These are phyloP conservation scores for Xylariaceae sp. DNA, from an alignment of 2,329 filamentous ascomycete species.

Conservation along the genomic window DNA sequence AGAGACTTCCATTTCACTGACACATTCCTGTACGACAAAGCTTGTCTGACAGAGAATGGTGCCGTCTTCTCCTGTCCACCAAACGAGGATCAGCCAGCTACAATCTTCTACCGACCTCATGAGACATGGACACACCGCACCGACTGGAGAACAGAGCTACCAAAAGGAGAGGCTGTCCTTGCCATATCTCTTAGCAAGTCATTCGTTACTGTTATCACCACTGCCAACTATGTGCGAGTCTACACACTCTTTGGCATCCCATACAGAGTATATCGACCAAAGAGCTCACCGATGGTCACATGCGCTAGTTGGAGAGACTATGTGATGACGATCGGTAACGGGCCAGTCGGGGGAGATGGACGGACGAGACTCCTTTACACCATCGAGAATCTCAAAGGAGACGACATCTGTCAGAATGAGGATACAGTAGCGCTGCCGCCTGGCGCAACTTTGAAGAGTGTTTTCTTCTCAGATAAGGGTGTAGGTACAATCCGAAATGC, in stretches of 20 bases:
- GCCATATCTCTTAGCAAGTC: constrained; percentile 89
- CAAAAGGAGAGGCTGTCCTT: constrained; percentile 77
- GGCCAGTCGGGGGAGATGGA: constrained; percentile 75
- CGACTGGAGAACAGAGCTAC: constrained; percentile 88
- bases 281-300: constrained; percentile 83
- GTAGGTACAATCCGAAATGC: constrained; percentile 46
- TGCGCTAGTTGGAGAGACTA: constrained; percentile 95
- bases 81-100: constrained; percentile 61
- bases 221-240: constrained; percentile 81
- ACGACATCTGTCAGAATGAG: constrained; percentile 91
- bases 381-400: constrained; percentile 89
- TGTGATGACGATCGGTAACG: constrained; percentile 93
- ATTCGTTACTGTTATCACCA: constrained; percentile 86
- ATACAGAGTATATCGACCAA: constrained; percentile 83
- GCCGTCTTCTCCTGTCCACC: constrained; percentile 80
- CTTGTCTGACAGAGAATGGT: constrained; percentile 82
- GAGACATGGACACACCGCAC: constrained; percentile 90
- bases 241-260: constrained; percentile 92
- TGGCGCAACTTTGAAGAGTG: constrained; percentile 67
- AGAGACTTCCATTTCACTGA: constrained; percentile 98
- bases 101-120: constrained; percentile 93
- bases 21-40: constrained; percentile 92
- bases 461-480: constrained; percentile 91
- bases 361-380: constrained; percentile 78
- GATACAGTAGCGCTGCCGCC: constrained; percentile 83